Evolutionary conservation across 1,284 basidiomycete species (phyloP).

Genomic region (Agaricales sp.): DNA sequence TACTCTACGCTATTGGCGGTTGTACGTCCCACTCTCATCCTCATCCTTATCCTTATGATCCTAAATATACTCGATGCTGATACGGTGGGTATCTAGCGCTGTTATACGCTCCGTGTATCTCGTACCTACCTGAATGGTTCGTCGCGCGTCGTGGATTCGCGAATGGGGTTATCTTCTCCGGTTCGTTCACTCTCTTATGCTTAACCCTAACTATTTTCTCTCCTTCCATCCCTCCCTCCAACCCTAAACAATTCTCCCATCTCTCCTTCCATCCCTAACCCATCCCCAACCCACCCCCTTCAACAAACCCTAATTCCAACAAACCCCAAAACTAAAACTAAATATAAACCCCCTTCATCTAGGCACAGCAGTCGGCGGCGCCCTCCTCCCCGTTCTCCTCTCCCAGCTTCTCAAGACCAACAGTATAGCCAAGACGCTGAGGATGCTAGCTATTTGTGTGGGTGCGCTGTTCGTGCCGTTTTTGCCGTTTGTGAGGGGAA

Average conservation of each 20-base stretch:
- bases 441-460: constrained; percentile 19
- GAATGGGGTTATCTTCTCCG: constrained; percentile 30
- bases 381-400: constrained; percentile 25
- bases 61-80: neutral
- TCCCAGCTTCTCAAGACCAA: constrained; percentile 18
- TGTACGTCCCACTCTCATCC: constrained; percentile 20
- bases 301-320: neutral
- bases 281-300: too few relatives aligned
- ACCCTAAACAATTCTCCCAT: too few relatives aligned
- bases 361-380: constrained; percentile 25
- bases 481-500: neutral
- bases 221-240: too few relatives aligned
- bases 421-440: constrained; percentile 18
- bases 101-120: constrained; percentile 24
- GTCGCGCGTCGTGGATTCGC: constrained; percentile 27
- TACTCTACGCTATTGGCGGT: constrained; percentile 27
- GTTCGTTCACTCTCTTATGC: constrained; percentile 10
- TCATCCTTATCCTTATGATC: too few relatives aligned
- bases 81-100: constrained; percentile 15
- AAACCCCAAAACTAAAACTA: neutral
- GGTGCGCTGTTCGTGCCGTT: constrained; percentile 12
- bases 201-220: neutral
- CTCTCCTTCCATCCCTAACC: too few relatives aligned
- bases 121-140: constrained; percentile 34
- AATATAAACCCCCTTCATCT: neutral